phyloP scores from a whole-genome alignment of 164 flowering plant genomes.

The Warburgia ugandensis region DNA sequence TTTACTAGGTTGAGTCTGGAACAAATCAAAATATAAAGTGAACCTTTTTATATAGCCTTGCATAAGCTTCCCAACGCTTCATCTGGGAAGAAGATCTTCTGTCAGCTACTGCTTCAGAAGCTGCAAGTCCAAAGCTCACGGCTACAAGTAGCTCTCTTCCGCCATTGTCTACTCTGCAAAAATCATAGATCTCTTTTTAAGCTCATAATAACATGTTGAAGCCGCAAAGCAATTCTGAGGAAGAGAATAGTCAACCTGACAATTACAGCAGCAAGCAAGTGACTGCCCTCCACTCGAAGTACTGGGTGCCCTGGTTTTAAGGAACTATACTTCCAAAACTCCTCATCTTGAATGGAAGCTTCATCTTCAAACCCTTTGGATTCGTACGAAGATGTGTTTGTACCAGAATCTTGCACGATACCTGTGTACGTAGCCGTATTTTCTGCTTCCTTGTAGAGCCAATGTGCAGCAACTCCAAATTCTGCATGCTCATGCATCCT shows the following conservation, averaged over 20 bases:
- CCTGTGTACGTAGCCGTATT: conserved; percentile 24
- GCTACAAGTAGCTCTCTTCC: conserved; percentile 92
- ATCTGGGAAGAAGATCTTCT: conserved; percentile 67
- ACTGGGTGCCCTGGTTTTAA: conserved; percentile 84
- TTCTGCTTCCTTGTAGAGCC: conserved; percentile 91
- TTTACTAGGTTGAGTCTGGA: no score
- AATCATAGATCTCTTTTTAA: neutral
- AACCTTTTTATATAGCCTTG: no score
- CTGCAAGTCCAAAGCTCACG: conserved; percentile 77
- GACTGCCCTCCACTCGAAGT: conserved; percentile 86
- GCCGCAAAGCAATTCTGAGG: neutral
- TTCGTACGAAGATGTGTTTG: conserved; percentile 11
- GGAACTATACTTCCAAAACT: conserved; percentile 29
- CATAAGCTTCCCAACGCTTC: conserved; percentile 87
- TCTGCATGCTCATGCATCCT: conserved; percentile 96
- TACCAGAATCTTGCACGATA: neutral
- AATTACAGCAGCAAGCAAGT: conserved; percentile 85
- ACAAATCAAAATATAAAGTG: no score
- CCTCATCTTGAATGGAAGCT: neutral
- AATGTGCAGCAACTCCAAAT: conserved; percentile 95
- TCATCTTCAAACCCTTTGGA: conserved; percentile 2
- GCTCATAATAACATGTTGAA: neutral
- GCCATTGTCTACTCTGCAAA: conserved; percentile 71
- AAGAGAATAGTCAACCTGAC: conserved; percentile 38
- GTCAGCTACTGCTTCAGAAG: conserved; percentile 92